A percentile compares a stretch with the other conserved stretches of the same genome.
Conservation (phyloP, 371 early-diverging fungal genomes). For the Coemansia sp. region DNA sequence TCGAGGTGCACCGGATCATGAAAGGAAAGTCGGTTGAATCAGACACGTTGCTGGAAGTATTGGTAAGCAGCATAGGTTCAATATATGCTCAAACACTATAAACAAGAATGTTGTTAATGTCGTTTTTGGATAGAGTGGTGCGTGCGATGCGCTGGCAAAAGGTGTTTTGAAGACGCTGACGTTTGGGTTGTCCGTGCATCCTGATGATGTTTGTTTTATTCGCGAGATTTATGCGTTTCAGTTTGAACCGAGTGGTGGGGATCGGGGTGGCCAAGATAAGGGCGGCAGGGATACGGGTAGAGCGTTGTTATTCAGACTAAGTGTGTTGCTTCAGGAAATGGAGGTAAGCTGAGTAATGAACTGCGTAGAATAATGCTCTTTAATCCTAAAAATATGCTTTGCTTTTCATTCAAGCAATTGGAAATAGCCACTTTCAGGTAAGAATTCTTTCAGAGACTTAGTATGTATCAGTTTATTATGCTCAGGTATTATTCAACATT, state of each 20-base stretch:
- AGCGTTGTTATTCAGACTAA: slow-evolving; percentile 2
- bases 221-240: slow-evolving; percentile 47
- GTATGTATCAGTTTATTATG: background rate
- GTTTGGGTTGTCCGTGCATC: slow-evolving; percentile 27
- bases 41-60: slow-evolving; percentile 23
- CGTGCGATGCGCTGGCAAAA: slow-evolving; percentile 17
- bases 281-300: background rate
- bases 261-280: background rate
- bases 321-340: slow-evolving; percentile 26
- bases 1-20: slow-evolving; percentile 14
- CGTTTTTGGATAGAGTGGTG: slow-evolving; percentile 14
- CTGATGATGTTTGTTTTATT: slow-evolving; percentile 18
- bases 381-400: background rate
- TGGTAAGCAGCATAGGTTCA: slow-evolving; percentile 1
- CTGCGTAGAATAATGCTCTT: background rate
- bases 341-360: slow-evolving; percentile 17
- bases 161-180: slow-evolving; percentile 22
- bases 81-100: background rate
- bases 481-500: too few species aligned
- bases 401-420: background rate
- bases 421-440: slow-evolving; percentile 25
- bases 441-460: background rate
- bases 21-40: slow-evolving; percentile 31
- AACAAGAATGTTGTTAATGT: background rate
- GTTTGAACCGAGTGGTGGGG: background rate